Conservation (phyloP, 129 eudicot species). For the Artemisia tridentata region DNA sequence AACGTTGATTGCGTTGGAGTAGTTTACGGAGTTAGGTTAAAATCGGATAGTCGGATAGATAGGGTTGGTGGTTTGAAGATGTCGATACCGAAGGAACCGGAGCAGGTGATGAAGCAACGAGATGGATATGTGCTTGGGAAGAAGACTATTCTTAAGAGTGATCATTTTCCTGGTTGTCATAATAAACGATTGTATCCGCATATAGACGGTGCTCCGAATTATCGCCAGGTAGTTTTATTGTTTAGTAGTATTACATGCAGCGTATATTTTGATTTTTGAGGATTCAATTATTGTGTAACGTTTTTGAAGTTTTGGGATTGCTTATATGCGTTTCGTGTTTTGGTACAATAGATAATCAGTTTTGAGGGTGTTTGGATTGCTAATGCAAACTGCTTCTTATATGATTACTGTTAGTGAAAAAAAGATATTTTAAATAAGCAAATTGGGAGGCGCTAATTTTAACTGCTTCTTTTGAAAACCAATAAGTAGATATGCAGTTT, state of each 20-base stretch:
- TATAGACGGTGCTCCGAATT: slow-evolving; percentile 94
- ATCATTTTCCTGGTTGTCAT: slow-evolving; percentile 98
- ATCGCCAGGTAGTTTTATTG: slow-evolving; percentile 63
- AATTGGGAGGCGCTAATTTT: too few relatives aligned
- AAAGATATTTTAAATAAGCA: too few relatives aligned
- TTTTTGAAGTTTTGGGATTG: not conserved
- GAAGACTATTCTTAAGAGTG: slow-evolving; percentile 93
- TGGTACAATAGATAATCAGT: too few relatives aligned
- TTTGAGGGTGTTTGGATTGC: too few relatives aligned
- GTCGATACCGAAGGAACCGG: slow-evolving; percentile 82
- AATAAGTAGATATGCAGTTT: too few relatives aligned
- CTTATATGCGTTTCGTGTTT: too few relatives aligned
- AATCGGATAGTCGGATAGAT: slow-evolving; percentile 15
- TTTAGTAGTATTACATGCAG: not conserved
- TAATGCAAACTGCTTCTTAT: too few relatives aligned
- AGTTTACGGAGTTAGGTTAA: slow-evolving; percentile 5
- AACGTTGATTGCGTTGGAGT: not conserved
- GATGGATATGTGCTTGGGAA: slow-evolving; percentile 97
- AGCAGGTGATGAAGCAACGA: slow-evolving; percentile 80
- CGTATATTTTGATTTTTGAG: not conserved
- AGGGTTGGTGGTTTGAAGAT: slow-evolving; percentile 22
- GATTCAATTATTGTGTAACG: not conserved
- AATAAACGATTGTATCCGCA: slow-evolving; percentile 85
- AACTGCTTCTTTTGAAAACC: too few relatives aligned
- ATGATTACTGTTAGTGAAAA: too few relatives aligned